phyloP scores from a whole-genome alignment of 2,329 filamentous ascomycete species.

The Trichophyton equinum region DNA sequence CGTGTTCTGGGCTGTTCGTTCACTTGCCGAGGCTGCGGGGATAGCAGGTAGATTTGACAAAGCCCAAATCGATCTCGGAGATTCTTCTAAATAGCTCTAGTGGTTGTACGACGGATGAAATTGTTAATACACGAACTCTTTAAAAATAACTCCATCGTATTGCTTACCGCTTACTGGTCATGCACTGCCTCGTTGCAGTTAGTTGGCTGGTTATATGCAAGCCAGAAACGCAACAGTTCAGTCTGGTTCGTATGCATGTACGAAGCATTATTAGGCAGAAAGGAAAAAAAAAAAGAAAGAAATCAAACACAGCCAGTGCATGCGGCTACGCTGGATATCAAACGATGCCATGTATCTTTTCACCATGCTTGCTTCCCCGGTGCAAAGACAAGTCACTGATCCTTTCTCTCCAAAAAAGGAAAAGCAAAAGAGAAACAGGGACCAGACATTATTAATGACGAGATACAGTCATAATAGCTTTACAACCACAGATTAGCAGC shows the following conservation, averaged over 20 bases:
- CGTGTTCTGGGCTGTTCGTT: not conserved
- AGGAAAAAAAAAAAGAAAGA: not conserved
- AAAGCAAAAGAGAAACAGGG: not conserved
- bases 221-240: not conserved
- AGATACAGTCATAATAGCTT: not conserved
- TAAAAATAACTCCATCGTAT: not conserved
- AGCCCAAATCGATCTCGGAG: not conserved
- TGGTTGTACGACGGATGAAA: not conserved
- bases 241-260: not conserved
- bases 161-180: not conserved
- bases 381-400: too few relatives aligned
- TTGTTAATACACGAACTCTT: not conserved
- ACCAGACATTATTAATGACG: not conserved
- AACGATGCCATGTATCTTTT: not conserved
- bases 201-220: not conserved
- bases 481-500: not conserved
- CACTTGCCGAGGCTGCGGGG: not conserved
- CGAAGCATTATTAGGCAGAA: not conserved
- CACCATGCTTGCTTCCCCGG: not conserved
- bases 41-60: not conserved
- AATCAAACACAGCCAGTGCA: not conserved
- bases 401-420: not conserved
- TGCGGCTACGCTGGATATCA: not conserved
- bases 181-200: not conserved
- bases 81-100: conserved; percentile 1